Conservation (phyloP, 192 early-diverging fungal genomes). For the Coemansia asiatica region DNA sequence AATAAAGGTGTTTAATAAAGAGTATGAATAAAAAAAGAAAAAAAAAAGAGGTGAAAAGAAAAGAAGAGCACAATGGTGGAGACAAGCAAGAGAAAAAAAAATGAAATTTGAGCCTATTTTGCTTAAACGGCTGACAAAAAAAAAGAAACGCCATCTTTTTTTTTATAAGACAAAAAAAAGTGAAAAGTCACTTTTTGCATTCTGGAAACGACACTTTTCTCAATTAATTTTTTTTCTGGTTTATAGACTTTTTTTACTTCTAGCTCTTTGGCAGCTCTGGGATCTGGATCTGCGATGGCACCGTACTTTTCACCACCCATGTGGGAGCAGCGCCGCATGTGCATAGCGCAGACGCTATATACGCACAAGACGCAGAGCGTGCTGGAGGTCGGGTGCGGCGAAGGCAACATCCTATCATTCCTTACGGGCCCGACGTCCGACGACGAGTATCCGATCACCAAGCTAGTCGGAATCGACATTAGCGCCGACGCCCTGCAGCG, state of each 20-base stretch:
- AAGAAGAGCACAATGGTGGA: background rate
- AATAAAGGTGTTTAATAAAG: no score
- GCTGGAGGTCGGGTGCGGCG: slow-evolving; percentile 89
- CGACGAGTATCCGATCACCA: slow-evolving; percentile 53
- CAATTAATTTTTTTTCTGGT: no score
- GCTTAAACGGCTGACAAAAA: no score
- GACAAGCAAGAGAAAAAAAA: slow-evolving; percentile 4
- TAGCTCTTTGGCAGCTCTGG: no score
- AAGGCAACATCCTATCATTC: slow-evolving; percentile 69
- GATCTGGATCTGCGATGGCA: slow-evolving; percentile 16
- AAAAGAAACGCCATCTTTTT: background rate
- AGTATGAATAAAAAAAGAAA: slow-evolving; percentile 10
- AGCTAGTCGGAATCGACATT: slow-evolving; percentile 76
- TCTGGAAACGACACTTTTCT: background rate
- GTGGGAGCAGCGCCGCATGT: slow-evolving; percentile 79
- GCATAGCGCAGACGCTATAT: slow-evolving; percentile 59
- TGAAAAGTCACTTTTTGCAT: no score
- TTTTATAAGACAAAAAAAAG: slow-evolving; percentile 10
- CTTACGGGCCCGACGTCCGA: slow-evolving; percentile 59
- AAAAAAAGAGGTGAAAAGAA: slow-evolving; percentile 3
- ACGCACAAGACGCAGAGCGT: slow-evolving; percentile 57
- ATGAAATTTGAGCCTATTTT: background rate
- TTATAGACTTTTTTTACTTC: no score
- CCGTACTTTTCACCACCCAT: slow-evolving; percentile 62
- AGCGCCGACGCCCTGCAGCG: slow-evolving; percentile 36